Conservation (phyloP, 257 asterid genomes). For the Scutellaria galericulata region DNA sequence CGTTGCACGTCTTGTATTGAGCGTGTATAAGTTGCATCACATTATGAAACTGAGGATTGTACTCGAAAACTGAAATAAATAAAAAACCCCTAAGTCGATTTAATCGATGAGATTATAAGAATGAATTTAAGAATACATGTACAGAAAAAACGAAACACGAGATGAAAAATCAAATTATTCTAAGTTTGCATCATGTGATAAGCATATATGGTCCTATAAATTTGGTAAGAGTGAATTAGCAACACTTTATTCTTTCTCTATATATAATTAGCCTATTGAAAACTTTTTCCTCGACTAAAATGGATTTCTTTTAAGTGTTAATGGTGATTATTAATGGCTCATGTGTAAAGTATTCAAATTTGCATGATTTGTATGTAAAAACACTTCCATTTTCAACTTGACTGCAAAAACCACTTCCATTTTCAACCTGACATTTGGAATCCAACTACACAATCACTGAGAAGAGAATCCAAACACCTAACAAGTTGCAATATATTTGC, state of each 20-base stretch:
- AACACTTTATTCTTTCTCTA: too few species aligned
- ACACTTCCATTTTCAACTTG: conserved; percentile 20
- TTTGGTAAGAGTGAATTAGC: too few species aligned
- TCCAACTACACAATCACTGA: neutral
- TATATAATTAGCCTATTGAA: too few species aligned
- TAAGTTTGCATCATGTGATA: too few species aligned
- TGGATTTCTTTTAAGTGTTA: neutral
- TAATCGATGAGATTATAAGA: too few species aligned
- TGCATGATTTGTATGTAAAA: too few species aligned
- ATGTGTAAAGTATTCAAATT: too few species aligned
- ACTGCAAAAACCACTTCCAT: neutral
- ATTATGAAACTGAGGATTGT: conserved; percentile 83
- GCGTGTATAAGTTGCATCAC: conserved; percentile 81
- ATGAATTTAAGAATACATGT: too few species aligned
- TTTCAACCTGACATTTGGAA: neutral
- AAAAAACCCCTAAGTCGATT: neutral
- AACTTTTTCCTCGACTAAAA: too few species aligned
- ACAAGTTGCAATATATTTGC: too few species aligned
- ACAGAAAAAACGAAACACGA: neutral
- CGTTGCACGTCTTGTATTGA: conserved; percentile 66
- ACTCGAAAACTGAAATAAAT: conserved; percentile 55
- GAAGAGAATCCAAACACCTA: neutral
- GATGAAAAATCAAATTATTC: neutral
- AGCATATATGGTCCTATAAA: too few species aligned
- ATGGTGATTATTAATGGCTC: conserved; percentile 19